Evolutionary conservation across 1,139 yeast genomes (phyloP).

Genomic region (Hanseniaspora sp.): DNA sequence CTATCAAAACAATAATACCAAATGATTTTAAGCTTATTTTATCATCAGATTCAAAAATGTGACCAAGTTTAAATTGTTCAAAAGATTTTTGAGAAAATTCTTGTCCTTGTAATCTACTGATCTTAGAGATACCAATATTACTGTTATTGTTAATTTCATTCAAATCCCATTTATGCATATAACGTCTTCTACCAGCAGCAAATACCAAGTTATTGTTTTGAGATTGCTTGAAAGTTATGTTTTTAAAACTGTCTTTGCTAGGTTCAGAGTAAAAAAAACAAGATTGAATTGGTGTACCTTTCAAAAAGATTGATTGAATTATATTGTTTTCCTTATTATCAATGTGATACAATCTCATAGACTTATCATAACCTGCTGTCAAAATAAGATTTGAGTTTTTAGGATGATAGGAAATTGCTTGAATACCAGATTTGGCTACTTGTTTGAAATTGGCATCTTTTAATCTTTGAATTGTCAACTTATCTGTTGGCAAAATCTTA

Average conservation of each 20-base stretch:
- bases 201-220: slow-evolving; percentile 42
- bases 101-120: slow-evolving; percentile 84
- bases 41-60: slow-evolving; percentile 20
- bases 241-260: slow-evolving; percentile 36
- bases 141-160: slow-evolving; percentile 35
- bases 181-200: slow-evolving; percentile 86
- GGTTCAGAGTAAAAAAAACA: slow-evolving; percentile 36
- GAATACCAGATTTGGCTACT: slow-evolving; percentile 67
- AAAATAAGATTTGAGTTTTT: slow-evolving; percentile 61
- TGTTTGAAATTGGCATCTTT: slow-evolving; percentile 74
- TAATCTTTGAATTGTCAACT: slow-evolving; percentile 62
- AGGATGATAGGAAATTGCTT: slow-evolving; percentile 74
- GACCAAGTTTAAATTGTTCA: slow-evolving; percentile 67
- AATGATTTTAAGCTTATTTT: slow-evolving; percentile 33
- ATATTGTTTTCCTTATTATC: slow-evolving; percentile 81
- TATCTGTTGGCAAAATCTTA: slow-evolving; percentile 57
- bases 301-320: slow-evolving; percentile 70
- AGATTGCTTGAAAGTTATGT: slow-evolving; percentile 27
- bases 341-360: slow-evolving; percentile 74
- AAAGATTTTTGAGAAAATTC: slow-evolving; percentile 75
- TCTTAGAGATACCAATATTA: slow-evolving; percentile 50
- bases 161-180: slow-evolving; percentile 86
- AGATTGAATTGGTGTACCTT: slow-evolving; percentile 68
- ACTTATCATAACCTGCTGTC: slow-evolving; percentile 87
- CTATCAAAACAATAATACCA: slow-evolving; percentile 59